Evolutionary conservation across 495 filamentous ascomycete genomes (phyloP), one percentile per base, ranked within the genome.

Genomic region (Penicillium longicatenatum): DNA sequence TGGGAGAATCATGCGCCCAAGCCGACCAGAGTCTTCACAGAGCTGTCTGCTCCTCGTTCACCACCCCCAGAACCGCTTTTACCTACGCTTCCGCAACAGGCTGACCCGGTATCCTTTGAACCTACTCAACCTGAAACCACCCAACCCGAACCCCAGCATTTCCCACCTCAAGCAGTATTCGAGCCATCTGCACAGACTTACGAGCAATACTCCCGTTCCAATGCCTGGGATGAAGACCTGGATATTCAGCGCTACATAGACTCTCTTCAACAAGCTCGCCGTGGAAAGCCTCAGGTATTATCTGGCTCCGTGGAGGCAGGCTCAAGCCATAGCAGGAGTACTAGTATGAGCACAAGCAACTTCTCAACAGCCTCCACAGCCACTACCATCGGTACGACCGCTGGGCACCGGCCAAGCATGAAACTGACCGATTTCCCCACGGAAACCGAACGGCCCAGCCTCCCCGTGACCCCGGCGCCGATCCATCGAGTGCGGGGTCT

Each of bases 391-490:
- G 46, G 42, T 3, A 21, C 53, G 9, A 57, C 16, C 1, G 24
- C 50, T 49, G 69, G 70, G 39, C 74, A 76, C 54, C 69, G 79
- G 33, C 77, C 78, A 52, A 84, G 82, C 67, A 81, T 84, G 55
- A 87, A 77, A 59, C 72, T 96, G 21, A 96, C 91, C 24, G 90
- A 96, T 73, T 96, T 96, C 74, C 92, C 92, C 3, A 88, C 82
- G 60, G 90, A 88, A 69, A 71, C 83, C 57, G 92, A 97, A 70
- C 82, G 92, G 17, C 92, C 92, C 42, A 92, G 89, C 63, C 80
- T 96, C n/a, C 91, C 92, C 17, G 92, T 96, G 24, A 97, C 92
- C 12, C 92, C 92, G 2, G 90, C 90, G 2, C 90, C 92, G 4
- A 82, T 90, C 56, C 78, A 84, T 29, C 74, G 84, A 59, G 73